Percentiles rank a stretch among this genome's conserved stretches.
Evolutionary conservation across 1,139 yeast genomes (phyloP).

Genomic region (Geotrichum aggregatum): DNA sequence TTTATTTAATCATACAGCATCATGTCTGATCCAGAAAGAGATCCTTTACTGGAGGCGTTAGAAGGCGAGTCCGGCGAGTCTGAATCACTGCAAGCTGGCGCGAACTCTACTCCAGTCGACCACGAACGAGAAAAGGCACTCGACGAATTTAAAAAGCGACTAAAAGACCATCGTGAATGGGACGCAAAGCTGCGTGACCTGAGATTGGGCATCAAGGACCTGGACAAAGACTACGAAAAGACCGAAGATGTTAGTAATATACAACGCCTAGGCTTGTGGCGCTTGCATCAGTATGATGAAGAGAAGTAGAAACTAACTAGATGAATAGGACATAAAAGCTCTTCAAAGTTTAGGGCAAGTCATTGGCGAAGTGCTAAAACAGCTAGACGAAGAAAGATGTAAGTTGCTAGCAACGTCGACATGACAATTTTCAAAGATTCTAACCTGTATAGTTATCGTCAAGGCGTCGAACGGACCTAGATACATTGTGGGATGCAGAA

Average conservation of each 20-base stretch:
- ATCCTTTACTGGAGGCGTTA: conserved; percentile 36
- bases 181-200: conserved; percentile 86
- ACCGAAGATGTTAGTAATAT: conserved; percentile 64
- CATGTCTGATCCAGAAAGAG: conserved; percentile 28
- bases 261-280: no score
- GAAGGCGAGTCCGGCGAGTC: conserved; percentile 29
- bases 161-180: conserved; percentile 91
- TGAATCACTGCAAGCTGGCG: background rate
- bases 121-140: conserved; percentile 80
- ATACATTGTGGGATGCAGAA: conserved; percentile 95
- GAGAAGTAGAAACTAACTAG: background rate
- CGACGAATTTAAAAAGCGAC: conserved; percentile 73
- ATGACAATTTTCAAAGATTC: background rate
- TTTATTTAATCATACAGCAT: no score
- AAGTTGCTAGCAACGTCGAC: conserved; percentile 13
- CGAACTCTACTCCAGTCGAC: conserved; percentile 41
- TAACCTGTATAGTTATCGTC: conserved; percentile 53
- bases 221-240: conserved; percentile 81
- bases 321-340: conserved; percentile 71
- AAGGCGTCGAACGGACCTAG: conserved; percentile 98
- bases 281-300: no score
- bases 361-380: conserved; percentile 95
- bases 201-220: conserved; percentile 74
- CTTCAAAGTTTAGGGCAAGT: conserved; percentile 96
- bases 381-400: conserved; percentile 85